These are phyloP conservation scores for Gnomoniopsis sp. DNA, from an alignment of 2,329 filamentous ascomycete genomes.

Conservation along the genomic window DNA sequence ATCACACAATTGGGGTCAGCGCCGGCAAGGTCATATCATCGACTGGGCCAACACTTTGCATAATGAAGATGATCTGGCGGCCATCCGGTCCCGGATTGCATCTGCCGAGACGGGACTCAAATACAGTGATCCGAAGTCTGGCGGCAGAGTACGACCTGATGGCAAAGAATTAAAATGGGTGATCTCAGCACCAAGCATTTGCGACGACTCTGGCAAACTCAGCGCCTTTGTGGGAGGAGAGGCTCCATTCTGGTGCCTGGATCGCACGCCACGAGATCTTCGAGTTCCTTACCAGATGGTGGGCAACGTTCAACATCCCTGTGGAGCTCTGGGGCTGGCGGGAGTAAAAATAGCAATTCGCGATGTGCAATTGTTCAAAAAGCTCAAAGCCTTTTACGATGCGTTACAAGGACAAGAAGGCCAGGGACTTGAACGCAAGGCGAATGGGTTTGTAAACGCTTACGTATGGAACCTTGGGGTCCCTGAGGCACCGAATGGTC, in stretches of 20 bases:
- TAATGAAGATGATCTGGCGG: constrained; percentile 31
- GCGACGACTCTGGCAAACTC: not conserved
- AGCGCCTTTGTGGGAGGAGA: constrained; percentile 38
- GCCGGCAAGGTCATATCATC: constrained; percentile 46
- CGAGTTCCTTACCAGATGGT: constrained; percentile 46
- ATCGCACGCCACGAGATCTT: constrained; percentile 53
- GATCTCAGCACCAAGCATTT: constrained; percentile 11
- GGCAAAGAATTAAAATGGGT: constrained; percentile 58
- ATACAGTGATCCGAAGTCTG: constrained; percentile 47
- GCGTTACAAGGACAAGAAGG: constrained; percentile 20
- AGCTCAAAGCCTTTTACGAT: constrained; percentile 27
- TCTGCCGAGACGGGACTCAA: constrained; percentile 30
- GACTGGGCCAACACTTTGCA: constrained; percentile 58
- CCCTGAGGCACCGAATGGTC: not conserved
- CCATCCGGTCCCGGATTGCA: constrained; percentile 34
- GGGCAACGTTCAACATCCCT: constrained; percentile 44
- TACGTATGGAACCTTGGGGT: not conserved
- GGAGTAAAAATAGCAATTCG: constrained; percentile 36
- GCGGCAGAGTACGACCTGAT: constrained; percentile 53
- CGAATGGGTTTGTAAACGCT: not conserved
- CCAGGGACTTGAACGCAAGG: not conserved
- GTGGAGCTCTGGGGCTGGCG: constrained; percentile 48
- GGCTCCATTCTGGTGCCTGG: constrained; percentile 65
- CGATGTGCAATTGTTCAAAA: constrained; percentile 19
- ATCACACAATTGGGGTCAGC: constrained; percentile 57